Conservation (phyloP, 208 protist species). For the Porcisia hertigi region DNA sequence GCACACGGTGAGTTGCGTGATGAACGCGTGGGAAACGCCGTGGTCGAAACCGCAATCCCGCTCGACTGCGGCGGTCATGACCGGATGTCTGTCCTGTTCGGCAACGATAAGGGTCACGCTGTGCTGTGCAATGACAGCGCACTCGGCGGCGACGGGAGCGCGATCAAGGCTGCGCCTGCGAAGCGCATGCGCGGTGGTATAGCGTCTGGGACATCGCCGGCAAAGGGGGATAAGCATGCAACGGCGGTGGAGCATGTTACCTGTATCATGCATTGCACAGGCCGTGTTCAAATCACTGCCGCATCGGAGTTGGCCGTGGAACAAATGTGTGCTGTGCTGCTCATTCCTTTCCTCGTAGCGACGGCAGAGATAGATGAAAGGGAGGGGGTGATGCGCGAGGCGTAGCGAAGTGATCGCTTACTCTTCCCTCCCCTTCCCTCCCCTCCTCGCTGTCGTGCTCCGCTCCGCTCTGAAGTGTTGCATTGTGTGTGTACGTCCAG, state of each 20-base stretch:
- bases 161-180: neutral
- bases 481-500: too few relatives aligned
- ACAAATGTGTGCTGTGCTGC: slow-evolving; percentile 20
- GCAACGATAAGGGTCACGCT: neutral
- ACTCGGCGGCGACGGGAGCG: neutral
- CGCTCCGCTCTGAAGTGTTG: too few relatives aligned
- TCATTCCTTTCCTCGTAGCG: slow-evolving; percentile 29
- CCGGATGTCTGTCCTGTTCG: neutral
- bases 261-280: slow-evolving; percentile 18
- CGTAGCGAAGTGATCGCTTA: neutral
- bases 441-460: neutral
- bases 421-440: neutral
- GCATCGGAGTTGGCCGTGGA: slow-evolving; percentile 15
- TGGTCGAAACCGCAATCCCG: neutral
- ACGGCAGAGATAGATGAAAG: slow-evolving; percentile 16
- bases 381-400: neutral
- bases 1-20: neutral
- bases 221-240: neutral
- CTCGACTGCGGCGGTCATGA: neutral
- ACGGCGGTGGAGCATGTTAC: slow-evolving; percentile 24
- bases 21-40: neutral
- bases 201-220: neutral
- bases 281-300: slow-evolving; percentile 15
- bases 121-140: neutral
- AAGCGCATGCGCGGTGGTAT: neutral